Base-by-base conservation (phyloP, 176 grass and related monocot genomes). In the Areca catechu region DNA sequence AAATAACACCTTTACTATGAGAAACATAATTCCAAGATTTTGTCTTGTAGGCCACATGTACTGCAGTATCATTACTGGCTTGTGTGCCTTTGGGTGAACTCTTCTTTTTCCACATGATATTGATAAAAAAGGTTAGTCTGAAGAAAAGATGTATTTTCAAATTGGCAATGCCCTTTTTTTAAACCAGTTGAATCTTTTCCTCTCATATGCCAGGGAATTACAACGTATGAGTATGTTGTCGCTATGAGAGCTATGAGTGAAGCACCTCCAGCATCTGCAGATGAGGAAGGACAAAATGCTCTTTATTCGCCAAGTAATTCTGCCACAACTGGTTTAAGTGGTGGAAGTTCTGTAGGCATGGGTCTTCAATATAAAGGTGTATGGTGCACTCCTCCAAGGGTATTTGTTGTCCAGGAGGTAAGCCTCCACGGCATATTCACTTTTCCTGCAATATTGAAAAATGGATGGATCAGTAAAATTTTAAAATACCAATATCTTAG, bases 41-140 rank as follows among this genome's bases (percentile, higher is more conserved):
- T 75, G 54, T 79, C 64, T 72, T 88, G 61, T 85, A 98, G 93
- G 73, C 74, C 49, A 62, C 77, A 63, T 98, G 89, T 68, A 98
- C 93, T 27, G 56, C 83, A 20, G 82, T 98, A 65, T 98, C 93
- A 55, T 28, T 89, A 49, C 74, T 92, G 27, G 93, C 93, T 50
- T 87, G 84, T 55, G 47, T 98, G 68, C 93, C 93, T 62, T 74
- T 98, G 57, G 81, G 80, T 20, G 93, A 98, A 69, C 88, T 98
- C 69, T 89, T 98, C 87, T 98, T 98, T 85, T 98, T 98, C 73
- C 93, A 92, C 81, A 85, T 98, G 66, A 92, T 98, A 82, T 54
- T 98, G 59, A 92, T 98, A 21, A 86, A 83, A 79, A 98, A 98
- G 93, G 93, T 98, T 71, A 67, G 64, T 29, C 17, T 66, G 24